Conservation (phyloP, 106 monocot species). For the Acorus gramineus region DNA sequence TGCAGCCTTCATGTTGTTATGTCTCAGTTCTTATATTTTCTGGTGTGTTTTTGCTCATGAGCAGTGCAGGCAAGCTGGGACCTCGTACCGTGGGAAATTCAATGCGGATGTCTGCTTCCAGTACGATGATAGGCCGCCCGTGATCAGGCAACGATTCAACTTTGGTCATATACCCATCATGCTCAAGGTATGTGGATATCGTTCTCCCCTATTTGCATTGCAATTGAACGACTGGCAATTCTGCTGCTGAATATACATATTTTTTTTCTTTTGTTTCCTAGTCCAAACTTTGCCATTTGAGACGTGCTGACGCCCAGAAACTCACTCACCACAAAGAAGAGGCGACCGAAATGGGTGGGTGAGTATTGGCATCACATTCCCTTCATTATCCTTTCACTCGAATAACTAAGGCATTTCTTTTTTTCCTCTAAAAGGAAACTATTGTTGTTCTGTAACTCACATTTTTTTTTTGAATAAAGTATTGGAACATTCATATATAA, state of each 20-base stretch:
- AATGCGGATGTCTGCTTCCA: conserved; percentile 37
- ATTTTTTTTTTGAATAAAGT: too few species aligned
- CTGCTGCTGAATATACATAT: too few species aligned
- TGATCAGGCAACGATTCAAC: conserved; percentile 31
- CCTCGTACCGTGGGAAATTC: conserved; percentile 55
- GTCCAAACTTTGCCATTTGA: conserved; percentile 87
- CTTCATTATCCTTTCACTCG: too few species aligned
- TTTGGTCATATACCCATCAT: conserved; percentile 83
- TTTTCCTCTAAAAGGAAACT: too few species aligned
- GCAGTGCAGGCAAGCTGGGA: conserved; percentile 68
- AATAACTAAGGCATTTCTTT: too few species aligned
- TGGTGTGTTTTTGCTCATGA: conserved; percentile 3
- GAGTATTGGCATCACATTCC: conserved; percentile 15
- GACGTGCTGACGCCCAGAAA: conserved; percentile 41
- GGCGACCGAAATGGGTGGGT: conserved; percentile 99
- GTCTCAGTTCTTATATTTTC: not conserved
- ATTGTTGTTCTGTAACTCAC: too few species aligned
- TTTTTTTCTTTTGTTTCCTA: conserved; percentile 7
- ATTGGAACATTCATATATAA: too few species aligned
- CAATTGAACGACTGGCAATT: not conserved
- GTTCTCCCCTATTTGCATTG: conserved; percentile 1
- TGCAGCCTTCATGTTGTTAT: not conserved
- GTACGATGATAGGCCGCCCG: conserved; percentile 27
- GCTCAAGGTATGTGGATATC: conserved; percentile 54
- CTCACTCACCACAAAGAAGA: conserved; percentile 72